Evolutionary conservation across 805 yeast species (phyloP).

Genomic region (Metschnikowia proteae): DNA sequence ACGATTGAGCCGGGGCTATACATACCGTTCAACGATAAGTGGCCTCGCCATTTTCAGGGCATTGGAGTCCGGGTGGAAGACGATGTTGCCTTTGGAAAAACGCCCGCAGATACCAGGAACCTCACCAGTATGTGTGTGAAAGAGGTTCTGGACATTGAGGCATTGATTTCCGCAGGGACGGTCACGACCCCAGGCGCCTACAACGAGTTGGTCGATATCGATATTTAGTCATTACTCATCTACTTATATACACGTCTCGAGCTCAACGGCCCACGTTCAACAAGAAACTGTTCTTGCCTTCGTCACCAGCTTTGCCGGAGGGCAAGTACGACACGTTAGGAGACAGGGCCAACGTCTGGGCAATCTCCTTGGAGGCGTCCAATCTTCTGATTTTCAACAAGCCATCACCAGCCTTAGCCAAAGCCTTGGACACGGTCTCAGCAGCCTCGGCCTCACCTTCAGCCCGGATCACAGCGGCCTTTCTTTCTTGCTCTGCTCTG

Average conservation of each 20-base stretch:
- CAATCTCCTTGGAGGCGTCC: constrained; percentile 96
- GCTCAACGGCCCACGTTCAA: constrained; percentile 64
- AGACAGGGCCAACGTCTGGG: constrained; percentile 76
- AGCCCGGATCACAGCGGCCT: constrained; percentile 91
- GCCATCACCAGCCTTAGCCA: constrained; percentile 94
- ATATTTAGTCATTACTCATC: constrained; percentile 17
- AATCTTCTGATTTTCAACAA: constrained; percentile 87
- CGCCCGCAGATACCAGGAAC: constrained; percentile 43
- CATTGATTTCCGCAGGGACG: constrained; percentile 53
- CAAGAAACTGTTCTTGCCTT: constrained; percentile 52
- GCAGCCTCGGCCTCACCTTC: constrained; percentile 99
- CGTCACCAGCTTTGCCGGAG: constrained; percentile 38
- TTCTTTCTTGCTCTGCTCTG: constrained; percentile 95
- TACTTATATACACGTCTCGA: constrained; percentile 4
- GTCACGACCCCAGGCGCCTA: constrained; percentile 46
- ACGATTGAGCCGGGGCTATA: constrained; percentile 97
- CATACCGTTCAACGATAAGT: constrained; percentile 67
- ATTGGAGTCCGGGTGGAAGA: constrained; percentile 96
- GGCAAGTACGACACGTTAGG: constrained; percentile 90
- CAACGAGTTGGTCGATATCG: constrained; percentile 32
- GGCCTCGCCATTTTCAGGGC: constrained; percentile 78
- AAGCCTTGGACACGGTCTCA: constrained; percentile 87
- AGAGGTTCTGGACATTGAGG: constrained; percentile 79
- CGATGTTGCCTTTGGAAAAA: constrained; percentile 76
- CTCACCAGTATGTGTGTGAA: constrained; percentile 83